Evolutionary conservation across 2,329 filamentous ascomycete species (phyloP).

Genomic region (Aspergillus eucalypticola): DNA sequence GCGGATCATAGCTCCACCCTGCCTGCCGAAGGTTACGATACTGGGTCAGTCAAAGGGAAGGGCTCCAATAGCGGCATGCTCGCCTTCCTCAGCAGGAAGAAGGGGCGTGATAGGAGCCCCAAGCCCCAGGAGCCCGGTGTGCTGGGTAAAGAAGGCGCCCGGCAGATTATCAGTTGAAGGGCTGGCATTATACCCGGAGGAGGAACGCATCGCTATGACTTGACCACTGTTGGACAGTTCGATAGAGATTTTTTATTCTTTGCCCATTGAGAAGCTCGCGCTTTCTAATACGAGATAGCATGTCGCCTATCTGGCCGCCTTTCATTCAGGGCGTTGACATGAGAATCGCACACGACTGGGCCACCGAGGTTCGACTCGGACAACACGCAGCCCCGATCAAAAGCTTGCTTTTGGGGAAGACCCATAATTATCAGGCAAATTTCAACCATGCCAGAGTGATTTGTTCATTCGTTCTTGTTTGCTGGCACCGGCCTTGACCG

Average conservation of each 20-base stretch:
- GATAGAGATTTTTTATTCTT: constrained; percentile 2
- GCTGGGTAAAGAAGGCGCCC: constrained; percentile 88
- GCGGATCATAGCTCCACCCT: constrained; percentile 79
- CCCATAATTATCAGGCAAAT: background rate
- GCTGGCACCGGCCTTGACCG: background rate
- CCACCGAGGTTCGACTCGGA: background rate
- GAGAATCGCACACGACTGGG: background rate
- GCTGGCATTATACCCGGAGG: background rate
- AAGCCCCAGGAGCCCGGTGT: constrained; percentile 94
- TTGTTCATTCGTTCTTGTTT: background rate
- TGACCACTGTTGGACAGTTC: constrained; percentile 4
- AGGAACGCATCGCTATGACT: background rate
- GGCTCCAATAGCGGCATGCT: constrained; percentile 71
- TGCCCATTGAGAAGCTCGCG: background rate
- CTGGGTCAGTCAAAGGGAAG: constrained; percentile 47
- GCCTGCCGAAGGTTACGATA: constrained; percentile 61
- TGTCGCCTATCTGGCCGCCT: constrained; percentile 1
- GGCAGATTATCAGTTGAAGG: constrained; percentile 70
- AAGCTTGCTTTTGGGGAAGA: background rate
- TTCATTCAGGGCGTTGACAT: background rate
- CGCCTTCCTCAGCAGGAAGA: constrained; percentile 85
- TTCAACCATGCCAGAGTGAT: background rate
- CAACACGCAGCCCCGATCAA: background rate
- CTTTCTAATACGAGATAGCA: background rate
- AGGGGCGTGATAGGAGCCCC: constrained; percentile 84